Evolutionary conservation across 257 asterid genomes (phyloP), one percentile per base, ranked within the genome.

Genomic region (Verbascum thapsus): DNA sequence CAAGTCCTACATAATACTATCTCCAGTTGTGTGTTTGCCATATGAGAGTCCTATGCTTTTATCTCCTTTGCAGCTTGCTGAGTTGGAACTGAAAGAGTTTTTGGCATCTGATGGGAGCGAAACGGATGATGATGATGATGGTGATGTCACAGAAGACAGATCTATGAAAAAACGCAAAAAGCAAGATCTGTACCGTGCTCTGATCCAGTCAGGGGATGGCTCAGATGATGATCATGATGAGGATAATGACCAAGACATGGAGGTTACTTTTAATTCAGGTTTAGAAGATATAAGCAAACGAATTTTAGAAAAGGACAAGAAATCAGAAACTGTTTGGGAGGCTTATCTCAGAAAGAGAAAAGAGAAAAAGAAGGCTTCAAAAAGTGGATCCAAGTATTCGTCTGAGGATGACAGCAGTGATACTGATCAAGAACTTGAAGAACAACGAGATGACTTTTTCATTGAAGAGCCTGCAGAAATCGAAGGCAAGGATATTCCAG

Each of bases 241-340:
- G 57, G 88, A 78, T 9, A 74, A 78, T 61, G 83, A 71, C 60
- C 83, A 69, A 74, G 96, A 90, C 67, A 87, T 94, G 97, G 96
- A 90, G 82, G 86, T 90, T 57, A 94, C 97, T 3, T 87, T 90
- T 66, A 87, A 74, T 56, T 73, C 95, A 22, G 95, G 92, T 34
- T 74, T 94, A 64, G 99, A 94, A 67, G 94, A 94, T 70, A 60
- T 90, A 72, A 94, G 96, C 79, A 90, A 85, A 60, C 87, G 88
- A 22, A 75, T 90, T 18, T 67, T 81, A 56, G 97, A 87, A 72
- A 90, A 89, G 86, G 94, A 89, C 57, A 87, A 78, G 61, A 67
- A 82, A 74, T 84, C 96, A 5, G 99, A 90, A 80, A 74, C 87
- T 57, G 90, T 87, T 39, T 94, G 97, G 99, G 95, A 87, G 53